Conservation (phyloP, 352 stramenopile species). For the Phytophthora ohioensis region DNA sequence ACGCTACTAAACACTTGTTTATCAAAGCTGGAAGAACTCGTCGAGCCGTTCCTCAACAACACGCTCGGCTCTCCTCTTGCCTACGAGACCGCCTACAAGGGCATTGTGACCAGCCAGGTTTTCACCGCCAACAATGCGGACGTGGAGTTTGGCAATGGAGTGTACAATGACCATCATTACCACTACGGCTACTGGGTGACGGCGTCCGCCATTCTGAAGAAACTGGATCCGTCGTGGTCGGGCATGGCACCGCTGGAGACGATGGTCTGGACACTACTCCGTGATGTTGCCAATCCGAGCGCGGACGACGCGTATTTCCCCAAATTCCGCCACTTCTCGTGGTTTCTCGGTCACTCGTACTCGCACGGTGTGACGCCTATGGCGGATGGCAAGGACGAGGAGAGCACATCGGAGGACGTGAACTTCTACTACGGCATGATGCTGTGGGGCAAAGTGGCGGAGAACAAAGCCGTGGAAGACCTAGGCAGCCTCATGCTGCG, state of each 20-base stretch:
- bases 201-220: slow-evolving; percentile 70
- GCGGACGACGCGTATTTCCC: slow-evolving; percentile 65
- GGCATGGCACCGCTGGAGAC: slow-evolving; percentile 65
- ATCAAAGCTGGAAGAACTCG: slow-evolving; percentile 61
- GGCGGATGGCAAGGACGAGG: slow-evolving; percentile 79
- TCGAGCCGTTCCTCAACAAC: slow-evolving; percentile 76
- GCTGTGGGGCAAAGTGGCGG: slow-evolving; percentile 73
- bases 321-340: slow-evolving; percentile 82
- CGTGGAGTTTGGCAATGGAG: slow-evolving; percentile 79
- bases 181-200: slow-evolving; percentile 87
- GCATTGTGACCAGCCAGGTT: slow-evolving; percentile 60
- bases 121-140: slow-evolving; percentile 66
- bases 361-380: slow-evolving; percentile 76
- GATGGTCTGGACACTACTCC: slow-evolving; percentile 74
- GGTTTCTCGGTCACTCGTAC: slow-evolving; percentile 80
- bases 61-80: slow-evolving; percentile 59
- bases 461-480: slow-evolving; percentile 67
- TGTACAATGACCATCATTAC: slow-evolving; percentile 90
- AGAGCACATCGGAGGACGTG: slow-evolving; percentile 80
- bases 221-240: slow-evolving; percentile 69
- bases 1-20: slow-evolving; percentile 61
- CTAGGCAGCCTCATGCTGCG: slow-evolving; percentile 80
- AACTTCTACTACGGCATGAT: slow-evolving; percentile 88
- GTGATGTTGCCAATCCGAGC: slow-evolving; percentile 80
- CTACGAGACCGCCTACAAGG: slow-evolving; percentile 80